Evolutionary conservation across 140 eudicot genomes (phyloP).

Genomic region (Bidens hawaiensis): DNA sequence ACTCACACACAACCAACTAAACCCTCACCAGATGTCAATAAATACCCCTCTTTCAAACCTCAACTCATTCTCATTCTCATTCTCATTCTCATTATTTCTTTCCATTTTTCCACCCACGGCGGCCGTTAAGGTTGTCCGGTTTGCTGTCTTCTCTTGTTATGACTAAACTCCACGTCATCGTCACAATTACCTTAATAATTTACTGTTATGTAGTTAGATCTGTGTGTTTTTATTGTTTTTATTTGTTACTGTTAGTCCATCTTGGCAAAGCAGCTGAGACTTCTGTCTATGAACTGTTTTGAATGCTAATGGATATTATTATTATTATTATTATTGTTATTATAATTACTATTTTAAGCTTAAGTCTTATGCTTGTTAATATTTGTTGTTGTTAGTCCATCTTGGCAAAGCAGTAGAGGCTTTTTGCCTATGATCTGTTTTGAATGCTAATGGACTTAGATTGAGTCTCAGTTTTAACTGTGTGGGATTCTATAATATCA

Average conservation of each 20-base stretch:
- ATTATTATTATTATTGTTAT: background rate
- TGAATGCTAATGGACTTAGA: slow-evolving; percentile 59
- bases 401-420: slow-evolving; percentile 45
- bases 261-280: slow-evolving; percentile 61
- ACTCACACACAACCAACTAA: no score
- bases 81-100: no score
- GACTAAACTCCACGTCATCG: no score
- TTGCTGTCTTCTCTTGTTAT: no score
- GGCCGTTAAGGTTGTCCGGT: no score
- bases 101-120: no score
- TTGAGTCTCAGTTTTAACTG: slow-evolving; percentile 25
- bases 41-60: background rate
- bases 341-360: background rate
- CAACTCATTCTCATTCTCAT: no score
- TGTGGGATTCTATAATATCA: slow-evolving; percentile 3
- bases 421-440: slow-evolving; percentile 22
- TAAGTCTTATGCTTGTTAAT: no score
- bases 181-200: no score
- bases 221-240: no score
- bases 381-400: slow-evolving; percentile 28
- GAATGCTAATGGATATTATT: slow-evolving; percentile 65
- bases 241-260: slow-evolving; percentile 26
- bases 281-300: slow-evolving; percentile 43
- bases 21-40: background rate
- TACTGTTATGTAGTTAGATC: no score